Evolutionary conservation across 2,329 filamentous ascomycete species (phyloP), one percentile per base, ranked within the genome.

Genomic region (Alternaria novae-zelandiae): DNA sequence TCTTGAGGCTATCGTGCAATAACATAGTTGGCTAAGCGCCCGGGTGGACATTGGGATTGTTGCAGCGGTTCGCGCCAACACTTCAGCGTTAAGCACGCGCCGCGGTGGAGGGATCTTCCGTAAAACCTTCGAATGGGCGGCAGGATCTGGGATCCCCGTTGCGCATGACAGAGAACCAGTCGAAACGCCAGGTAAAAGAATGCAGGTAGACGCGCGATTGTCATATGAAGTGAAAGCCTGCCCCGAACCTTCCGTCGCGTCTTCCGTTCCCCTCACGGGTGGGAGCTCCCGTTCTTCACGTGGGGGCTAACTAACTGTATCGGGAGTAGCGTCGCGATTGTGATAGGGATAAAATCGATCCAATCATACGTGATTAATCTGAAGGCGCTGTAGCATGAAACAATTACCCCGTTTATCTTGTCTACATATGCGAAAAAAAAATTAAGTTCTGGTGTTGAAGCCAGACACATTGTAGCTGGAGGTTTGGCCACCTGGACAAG

Each of bases 21-120:
- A 49, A 32, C 25, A 54, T 46, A 41, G 44, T 47, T 20, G 30
- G 50, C 30, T 63, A 57, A 63, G 63, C 59, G 63, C 63, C 55
- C 46, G 55, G 59, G 30, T 56, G 41, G 57, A 54, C 44, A 41
- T 28, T 32, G n/a, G 46, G 50, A 41, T 36, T 47, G 46, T 28
- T 57, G 51, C 51, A 59, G 59, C 55, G 63, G 50, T 63, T 61
- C 60, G 57, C 45, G 23, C 57, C 41, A 43, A 54, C 6, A 20
- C 26, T 25, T 50, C 49, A 59, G 50, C 57, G 26, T 32, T 43
- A 47, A 59, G 26, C 41, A 20, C 36, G 50, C 43, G 43, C 57
- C 57, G 43, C 46, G n/a, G 21, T 23, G 46, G 32, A 36, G 36
- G 32, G 12, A 54, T 45, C 32, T 47, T 47, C 13, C 7, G 32